phyloP scores from a whole-genome alignment of 768 basidiomycete genomes.

The Boletus fagicola region DNA sequence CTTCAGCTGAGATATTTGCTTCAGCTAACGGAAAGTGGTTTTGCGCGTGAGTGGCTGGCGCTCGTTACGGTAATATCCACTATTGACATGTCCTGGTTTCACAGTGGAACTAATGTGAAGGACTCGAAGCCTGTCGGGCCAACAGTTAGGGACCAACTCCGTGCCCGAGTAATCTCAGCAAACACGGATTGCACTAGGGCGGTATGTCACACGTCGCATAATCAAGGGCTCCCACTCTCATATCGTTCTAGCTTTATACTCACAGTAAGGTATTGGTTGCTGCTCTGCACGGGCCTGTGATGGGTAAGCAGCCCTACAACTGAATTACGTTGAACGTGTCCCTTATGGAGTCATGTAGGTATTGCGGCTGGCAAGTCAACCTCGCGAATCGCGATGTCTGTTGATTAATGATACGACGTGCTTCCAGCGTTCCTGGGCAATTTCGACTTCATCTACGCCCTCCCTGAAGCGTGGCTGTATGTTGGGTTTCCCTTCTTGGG shows the following conservation, averaged over 20 bases:
- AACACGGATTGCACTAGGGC: slow-evolving; percentile 64
- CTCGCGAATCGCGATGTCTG: not conserved
- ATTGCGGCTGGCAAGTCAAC: slow-evolving; percentile 56
- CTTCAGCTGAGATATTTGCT: not conserved
- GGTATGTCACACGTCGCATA: slow-evolving; percentile 36
- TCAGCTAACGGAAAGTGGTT: slow-evolving; percentile 69
- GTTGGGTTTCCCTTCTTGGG: slow-evolving; percentile 70
- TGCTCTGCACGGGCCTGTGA: slow-evolving; percentile 71
- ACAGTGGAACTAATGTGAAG: slow-evolving; percentile 61
- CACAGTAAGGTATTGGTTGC: slow-evolving; percentile 71
- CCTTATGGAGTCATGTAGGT: slow-evolving; percentile 37
- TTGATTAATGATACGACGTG: not conserved
- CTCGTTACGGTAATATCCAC: not conserved
- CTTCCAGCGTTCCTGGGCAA: slow-evolving; percentile 60
- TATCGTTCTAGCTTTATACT: slow-evolving; percentile 49
- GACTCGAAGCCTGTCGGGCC: slow-evolving; percentile 10
- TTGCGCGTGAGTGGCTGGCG: slow-evolving; percentile 53
- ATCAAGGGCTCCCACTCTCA: not conserved
- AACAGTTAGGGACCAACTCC: slow-evolving; percentile 47
- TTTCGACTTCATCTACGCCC: slow-evolving; percentile 71
- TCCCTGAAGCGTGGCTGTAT: slow-evolving; percentile 60
- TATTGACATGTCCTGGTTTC: not conserved
- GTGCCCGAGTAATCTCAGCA: slow-evolving; percentile 44
- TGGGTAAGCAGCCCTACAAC: slow-evolving; percentile 45
- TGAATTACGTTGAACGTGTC: not conserved